Percentiles rank a stretch among this genome's conserved stretches.
Evolutionary conservation across 257 asterid genomes (phyloP).

Genomic region (Jaltomata sinuosa): DNA sequence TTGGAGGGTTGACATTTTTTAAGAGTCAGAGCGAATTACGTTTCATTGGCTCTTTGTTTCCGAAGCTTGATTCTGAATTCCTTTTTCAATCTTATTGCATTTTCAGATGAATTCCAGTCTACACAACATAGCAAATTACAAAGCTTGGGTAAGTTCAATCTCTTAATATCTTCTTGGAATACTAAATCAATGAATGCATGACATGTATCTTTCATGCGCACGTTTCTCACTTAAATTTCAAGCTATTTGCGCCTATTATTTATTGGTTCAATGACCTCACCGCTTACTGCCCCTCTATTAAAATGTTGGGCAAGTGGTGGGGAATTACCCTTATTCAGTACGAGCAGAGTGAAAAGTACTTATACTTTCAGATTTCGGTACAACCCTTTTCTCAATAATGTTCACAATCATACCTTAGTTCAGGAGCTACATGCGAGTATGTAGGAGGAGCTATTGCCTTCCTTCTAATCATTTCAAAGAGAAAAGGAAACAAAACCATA

Average conservation of each 20-base stretch:
- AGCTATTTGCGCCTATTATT: not conserved
- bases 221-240: not conserved
- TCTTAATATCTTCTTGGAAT: not conserved
- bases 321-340: not conserved
- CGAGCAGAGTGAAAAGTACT: not conserved
- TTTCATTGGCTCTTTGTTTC: not conserved
- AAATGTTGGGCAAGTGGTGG: not conserved
- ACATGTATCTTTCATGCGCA: not conserved
- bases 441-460: not conserved
- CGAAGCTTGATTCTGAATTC: not conserved
- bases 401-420: not conserved
- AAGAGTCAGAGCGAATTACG: too few species aligned
- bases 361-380: not conserved
- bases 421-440: not conserved
- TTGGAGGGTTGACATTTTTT: too few species aligned
- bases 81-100: constrained; percentile 3
- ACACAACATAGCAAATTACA: constrained; percentile 50
- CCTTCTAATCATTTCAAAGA: not conserved
- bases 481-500: not conserved
- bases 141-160: constrained; percentile 50
- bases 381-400: too few species aligned
- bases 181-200: not conserved
- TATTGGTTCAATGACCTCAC: not conserved
- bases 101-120: constrained; percentile 28
- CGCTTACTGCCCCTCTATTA: not conserved